Percentiles rank a stretch among this genome's conserved stretches.
Evolutionary conservation across 805 yeast species (phyloP).

Genomic region (Saturnispora besseyi): DNA sequence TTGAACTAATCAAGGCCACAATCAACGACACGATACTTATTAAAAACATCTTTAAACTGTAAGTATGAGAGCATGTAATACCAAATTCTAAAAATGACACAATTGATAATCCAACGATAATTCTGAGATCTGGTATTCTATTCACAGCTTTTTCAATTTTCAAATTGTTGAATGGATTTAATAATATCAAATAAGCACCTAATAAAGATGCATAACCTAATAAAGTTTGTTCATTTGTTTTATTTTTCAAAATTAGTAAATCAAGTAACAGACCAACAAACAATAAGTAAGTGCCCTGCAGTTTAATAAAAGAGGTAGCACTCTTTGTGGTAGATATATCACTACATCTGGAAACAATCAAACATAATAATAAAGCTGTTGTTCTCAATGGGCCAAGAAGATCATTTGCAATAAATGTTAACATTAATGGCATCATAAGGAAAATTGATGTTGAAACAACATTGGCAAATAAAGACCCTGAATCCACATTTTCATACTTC

Average conservation of each 20-base stretch:
- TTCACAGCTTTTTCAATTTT: background rate
- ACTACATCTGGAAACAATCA: slow-evolving; percentile 13
- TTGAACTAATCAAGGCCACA: slow-evolving; percentile 24
- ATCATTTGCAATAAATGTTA: slow-evolving; percentile 17
- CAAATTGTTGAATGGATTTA: background rate
- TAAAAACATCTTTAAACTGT: slow-evolving; percentile 25
- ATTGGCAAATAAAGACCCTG: background rate
- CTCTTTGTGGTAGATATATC: slow-evolving; percentile 8
- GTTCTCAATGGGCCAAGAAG: slow-evolving; percentile 23
- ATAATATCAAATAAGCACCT: slow-evolving; percentile 4
- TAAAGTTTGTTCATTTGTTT: background rate
- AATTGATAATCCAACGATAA: background rate
- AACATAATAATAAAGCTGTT: slow-evolving; percentile 18
- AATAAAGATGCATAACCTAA: slow-evolving; percentile 8
- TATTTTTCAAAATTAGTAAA: background rate
- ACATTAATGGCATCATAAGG: slow-evolving; percentile 14
- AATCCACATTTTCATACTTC: background rate
- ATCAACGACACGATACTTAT: slow-evolving; percentile 25
- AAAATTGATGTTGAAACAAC: background rate
- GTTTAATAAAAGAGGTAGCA: slow-evolving; percentile 1
- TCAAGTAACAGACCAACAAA: slow-evolving; percentile 3
- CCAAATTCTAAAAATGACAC: slow-evolving; percentile 8
- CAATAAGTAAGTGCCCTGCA: slow-evolving; percentile 15
- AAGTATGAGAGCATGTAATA: slow-evolving; percentile 10
- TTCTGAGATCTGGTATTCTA: slow-evolving; percentile 3